These are phyloP conservation scores for Xerocomus spinulosus DNA, from an alignment of 768 basidiomycete species.

Conservation along the genomic window DNA sequence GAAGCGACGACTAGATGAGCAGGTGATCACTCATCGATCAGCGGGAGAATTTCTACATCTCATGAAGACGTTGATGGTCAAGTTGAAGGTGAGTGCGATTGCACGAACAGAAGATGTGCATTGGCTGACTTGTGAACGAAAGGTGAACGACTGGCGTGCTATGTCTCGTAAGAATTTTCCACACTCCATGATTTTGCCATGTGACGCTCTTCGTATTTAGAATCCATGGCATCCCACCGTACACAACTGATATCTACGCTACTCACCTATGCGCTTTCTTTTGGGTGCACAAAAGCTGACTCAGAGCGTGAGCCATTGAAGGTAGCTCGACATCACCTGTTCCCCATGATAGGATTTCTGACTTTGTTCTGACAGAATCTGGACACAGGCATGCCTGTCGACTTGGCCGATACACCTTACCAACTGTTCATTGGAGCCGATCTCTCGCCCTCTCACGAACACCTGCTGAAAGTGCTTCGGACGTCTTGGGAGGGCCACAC, in stretches of 20 bases:
- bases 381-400: slow-evolving; percentile 43
- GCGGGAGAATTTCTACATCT: slow-evolving; percentile 53
- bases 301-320: slow-evolving; percentile 48
- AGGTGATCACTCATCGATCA: slow-evolving; percentile 42
- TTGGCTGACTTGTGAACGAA: not conserved
- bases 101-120: not conserved
- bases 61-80: slow-evolving; percentile 65
- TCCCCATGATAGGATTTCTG: not conserved
- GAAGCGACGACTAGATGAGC: slow-evolving; percentile 44
- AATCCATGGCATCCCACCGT: slow-evolving; percentile 47
- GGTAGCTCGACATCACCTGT: slow-evolving; percentile 25
- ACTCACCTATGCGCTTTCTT: slow-evolving; percentile 45
- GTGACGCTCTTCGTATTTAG: slow-evolving; percentile 20
- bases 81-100: slow-evolving; percentile 46
- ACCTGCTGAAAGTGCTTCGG: slow-evolving; percentile 11
- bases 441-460: slow-evolving; percentile 16
- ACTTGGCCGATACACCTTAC: slow-evolving; percentile 32
- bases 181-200: not conserved
- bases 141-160: slow-evolving; percentile 66
- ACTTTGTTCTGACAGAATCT: slow-evolving; percentile 38
- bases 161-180: slow-evolving; percentile 45
- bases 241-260: slow-evolving; percentile 38
- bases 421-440: slow-evolving; percentile 31
- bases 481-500: slow-evolving; percentile 12
- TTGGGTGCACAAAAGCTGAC: slow-evolving; percentile 42